phyloP scores from a whole-genome alignment of 108 stramenopile species.

The Cyclotella baltica region DNA sequence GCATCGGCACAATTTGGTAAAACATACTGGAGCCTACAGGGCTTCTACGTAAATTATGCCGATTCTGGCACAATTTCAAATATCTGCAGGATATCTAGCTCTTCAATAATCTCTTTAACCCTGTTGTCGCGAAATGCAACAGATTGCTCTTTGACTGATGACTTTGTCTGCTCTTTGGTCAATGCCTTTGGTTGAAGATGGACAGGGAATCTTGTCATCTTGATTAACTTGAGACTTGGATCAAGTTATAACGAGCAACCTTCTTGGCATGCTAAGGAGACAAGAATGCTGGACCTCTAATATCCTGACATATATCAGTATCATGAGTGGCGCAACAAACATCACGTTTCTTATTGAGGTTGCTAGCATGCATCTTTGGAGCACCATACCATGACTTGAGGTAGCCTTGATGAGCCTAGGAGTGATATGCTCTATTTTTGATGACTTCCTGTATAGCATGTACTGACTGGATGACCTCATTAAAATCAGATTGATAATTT shows the following conservation, averaged over 20 bases:
- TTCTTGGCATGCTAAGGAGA: neutral
- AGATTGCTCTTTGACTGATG: neutral
- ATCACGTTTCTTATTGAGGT: too few species aligned
- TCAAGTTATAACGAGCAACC: neutral
- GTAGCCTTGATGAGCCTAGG: neutral
- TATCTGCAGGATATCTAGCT: too few species aligned
- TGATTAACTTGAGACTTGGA: neutral
- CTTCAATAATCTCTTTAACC: neutral
- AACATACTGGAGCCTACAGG: too few species aligned
- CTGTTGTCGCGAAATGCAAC: neutral
- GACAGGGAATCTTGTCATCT: neutral
- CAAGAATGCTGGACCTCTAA: neutral
- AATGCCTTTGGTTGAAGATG: neutral
- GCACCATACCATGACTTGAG: neutral
- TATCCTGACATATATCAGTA: neutral
- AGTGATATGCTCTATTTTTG: neutral
- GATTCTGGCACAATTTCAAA: too few species aligned
- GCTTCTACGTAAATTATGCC: too few species aligned
- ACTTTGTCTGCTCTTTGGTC: too few species aligned
- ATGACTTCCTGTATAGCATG: neutral
- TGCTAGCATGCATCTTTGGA: neutral
- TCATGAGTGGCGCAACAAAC: too few species aligned
- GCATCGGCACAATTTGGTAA: too few species aligned
- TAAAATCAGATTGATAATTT: neutral
- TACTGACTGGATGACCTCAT: neutral